Evolutionary conservation across 1,284 basidiomycete genomes (phyloP).

Genomic region (Flammula alnicola): DNA sequence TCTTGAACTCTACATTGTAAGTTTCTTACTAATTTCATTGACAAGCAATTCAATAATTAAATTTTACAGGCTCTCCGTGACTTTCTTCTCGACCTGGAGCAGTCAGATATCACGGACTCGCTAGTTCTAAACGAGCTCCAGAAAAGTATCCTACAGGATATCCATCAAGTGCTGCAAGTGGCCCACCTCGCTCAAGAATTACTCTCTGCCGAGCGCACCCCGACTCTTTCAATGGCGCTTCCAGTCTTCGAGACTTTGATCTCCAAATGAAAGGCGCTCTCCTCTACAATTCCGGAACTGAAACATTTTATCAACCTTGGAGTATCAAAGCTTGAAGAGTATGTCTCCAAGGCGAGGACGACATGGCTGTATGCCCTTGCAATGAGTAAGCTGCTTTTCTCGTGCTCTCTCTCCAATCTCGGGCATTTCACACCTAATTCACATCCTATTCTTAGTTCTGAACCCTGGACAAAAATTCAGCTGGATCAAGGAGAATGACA

Average conservation of each 20-base stretch:
- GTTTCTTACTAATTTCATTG: slow-evolving; percentile 10
- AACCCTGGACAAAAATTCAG: slow-evolving; percentile 14
- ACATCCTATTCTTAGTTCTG: slow-evolving; percentile 6
- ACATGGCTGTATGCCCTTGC: slow-evolving; percentile 37
- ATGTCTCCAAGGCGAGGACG: slow-evolving; percentile 28
- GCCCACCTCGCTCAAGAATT: slow-evolving; percentile 10
- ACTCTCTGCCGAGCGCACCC: slow-evolving; percentile 25
- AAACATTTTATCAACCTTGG: slow-evolving; percentile 24
- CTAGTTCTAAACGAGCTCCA: slow-evolving; percentile 11
- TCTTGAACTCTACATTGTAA: slow-evolving; percentile 31
- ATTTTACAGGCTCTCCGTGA: slow-evolving; percentile 11
- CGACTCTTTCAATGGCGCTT: slow-evolving; percentile 26
- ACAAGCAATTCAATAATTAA: neutral
- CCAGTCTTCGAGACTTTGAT: slow-evolving; percentile 16
- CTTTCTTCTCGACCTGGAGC: slow-evolving; percentile 1
- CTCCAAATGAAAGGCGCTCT: neutral
- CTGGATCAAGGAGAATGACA: slow-evolving; percentile 9
- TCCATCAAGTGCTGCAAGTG: slow-evolving; percentile 12
- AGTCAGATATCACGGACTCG: neutral
- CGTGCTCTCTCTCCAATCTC: neutral
- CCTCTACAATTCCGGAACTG: slow-evolving; percentile 4
- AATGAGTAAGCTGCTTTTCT: slow-evolving; percentile 40
- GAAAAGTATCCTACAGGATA: slow-evolving; percentile 9
- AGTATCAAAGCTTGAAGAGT: slow-evolving; percentile 36
- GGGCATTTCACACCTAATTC: neutral